Evolutionary conservation across 2,329 filamentous ascomycete genomes (phyloP), one percentile per base, ranked within the genome.

Genomic region (Sphaerulina vaccinii): DNA sequence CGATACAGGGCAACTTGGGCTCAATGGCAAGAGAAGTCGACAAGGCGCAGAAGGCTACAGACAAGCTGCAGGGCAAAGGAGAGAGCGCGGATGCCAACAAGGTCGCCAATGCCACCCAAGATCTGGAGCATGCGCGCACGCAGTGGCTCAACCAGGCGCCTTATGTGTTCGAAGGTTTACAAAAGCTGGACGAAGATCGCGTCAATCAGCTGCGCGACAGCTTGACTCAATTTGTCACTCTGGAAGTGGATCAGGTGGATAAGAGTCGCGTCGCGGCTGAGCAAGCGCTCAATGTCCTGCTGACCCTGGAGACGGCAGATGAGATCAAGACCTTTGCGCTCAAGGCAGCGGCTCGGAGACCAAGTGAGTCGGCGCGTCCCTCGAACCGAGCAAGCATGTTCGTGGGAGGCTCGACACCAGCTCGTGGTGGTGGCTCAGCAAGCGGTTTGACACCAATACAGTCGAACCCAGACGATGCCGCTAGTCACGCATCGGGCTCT

Each of bases 91-190:
- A 83, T 63, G 80, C 85, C 2, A 82, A 84, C 52, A 95, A 93
- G 70, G 81, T 93, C 33, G 87, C 90, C 37, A 80, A 79, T 56
- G 90, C 90, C 10, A 79, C 82, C 9, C 76, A 82, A 15, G 85
- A 84, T 58, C 81, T 95, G 37, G 88, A 95, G 58, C 83, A 83
- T 54, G 86, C 90, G n/a, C 82, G 79, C 38, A 81, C 86, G 59
- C 87, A 95, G 68, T 99, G 93, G 93, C 86, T 96, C 50, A 90
- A 90, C 1, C 90, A 96, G 70, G 90, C 93, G 11, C 93, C 93
- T 1, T 97, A 89, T 71, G 87, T 96, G 55, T 96, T 95, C 66
- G 93, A 99, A 72, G 87, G 86, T 55, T 81, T 99, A 21, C 93
- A 99, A 69, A 86, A 88, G 5, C 76, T 95, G 24, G 93, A 99